Base-by-base conservation (phyloP, 169 alveolate genomes). In the Theileria equi region DNA sequence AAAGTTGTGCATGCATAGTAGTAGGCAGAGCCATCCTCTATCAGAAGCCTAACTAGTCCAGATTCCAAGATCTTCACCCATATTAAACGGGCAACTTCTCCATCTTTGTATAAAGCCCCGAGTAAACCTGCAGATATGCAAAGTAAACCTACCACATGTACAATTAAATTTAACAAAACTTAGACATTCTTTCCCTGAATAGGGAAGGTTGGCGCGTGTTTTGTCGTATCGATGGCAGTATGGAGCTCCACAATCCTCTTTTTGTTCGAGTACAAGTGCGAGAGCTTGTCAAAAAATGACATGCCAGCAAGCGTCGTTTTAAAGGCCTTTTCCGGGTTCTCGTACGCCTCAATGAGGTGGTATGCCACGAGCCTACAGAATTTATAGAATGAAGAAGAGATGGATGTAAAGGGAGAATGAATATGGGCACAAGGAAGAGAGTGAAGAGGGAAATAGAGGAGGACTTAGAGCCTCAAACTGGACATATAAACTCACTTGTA, bases 261-360 rank as follows among this genome's bases (percentile, higher is more conserved):
- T 41, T 76, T 63, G 8, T 64, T 63, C 34, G 66, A 34, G 62
- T 76, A 76, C 34, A 71, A 35, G 38, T 76, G 62, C 36, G 67
- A 57, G 54, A 76, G 58, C 53, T 52, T 76, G 55, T 76, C 80
- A 54, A 76, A 76, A 21, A 63, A 66, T 25, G 35, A 41, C 21
- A 65, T 71, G 5, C 74, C 80, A 3, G 40, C 71, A 25, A 76
- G 45, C 26, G 80, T 63, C 17, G 81, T 65, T 31, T 66, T 66
- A 38, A 59, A 71, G 74, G 80, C 52, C 49, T 44, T 65, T 54
- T 76, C 85, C 32, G 85, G 85, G 31, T 76, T 63, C 49, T 76
- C 85, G 40, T 13, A 65, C 13, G 85, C 85, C 66, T 76, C 85
- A 13, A 76, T 76, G 49, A 76, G 32, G 35, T 44, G 79, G 32